Base-by-base conservation (phyloP, 805 yeast genomes). In the Pichia eremophila region DNA sequence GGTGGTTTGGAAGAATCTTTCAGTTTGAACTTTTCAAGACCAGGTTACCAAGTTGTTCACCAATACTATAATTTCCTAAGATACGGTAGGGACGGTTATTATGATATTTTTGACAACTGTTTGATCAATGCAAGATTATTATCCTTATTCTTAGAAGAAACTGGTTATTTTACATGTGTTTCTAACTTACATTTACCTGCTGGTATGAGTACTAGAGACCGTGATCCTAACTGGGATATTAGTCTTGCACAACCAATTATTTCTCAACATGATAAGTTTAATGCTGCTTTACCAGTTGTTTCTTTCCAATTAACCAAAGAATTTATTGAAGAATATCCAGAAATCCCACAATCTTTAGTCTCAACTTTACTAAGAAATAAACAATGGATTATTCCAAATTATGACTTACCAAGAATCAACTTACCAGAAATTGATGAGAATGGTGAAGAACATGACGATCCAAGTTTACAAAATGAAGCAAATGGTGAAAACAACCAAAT, bases 1-100 rank as follows among this genome's bases (percentile, higher is more conserved):
- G 97, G 97, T 34, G 95, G 95, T 22, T 74, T 81, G 7, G 96
- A 89, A 65, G 91, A 84, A 64, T 83, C 93, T 27, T 90, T 79
- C 70, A 86, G 81, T 37, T 74, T 89, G 63, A 89, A 89, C 69
- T 89, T 89, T 66, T 85, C 95, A 8, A 79, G 96, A 62, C 93
- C 97, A 8, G 96, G 96, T 1, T 85, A 79, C 76, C 95, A 90
- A 50, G 90, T 90, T 32, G 72, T 89, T 52, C 88, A 83, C 60
- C 96, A 89, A 67, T 90, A 89, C 71, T 88, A 69, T 72, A 84
- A 85, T 64, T 80, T 89, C 57, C 67, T 89, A 56, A 70, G 78
- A 39, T 69, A 80, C 35, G 97, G 96, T 8, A 66, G 63, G 50
- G 73, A 73, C 34, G 97, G 97, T n/a, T 89, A 75, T 69, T 63